Evolutionary conservation across 2,329 filamentous ascomycete genomes (phyloP).

Genomic region (Colletotrichum phormii): DNA sequence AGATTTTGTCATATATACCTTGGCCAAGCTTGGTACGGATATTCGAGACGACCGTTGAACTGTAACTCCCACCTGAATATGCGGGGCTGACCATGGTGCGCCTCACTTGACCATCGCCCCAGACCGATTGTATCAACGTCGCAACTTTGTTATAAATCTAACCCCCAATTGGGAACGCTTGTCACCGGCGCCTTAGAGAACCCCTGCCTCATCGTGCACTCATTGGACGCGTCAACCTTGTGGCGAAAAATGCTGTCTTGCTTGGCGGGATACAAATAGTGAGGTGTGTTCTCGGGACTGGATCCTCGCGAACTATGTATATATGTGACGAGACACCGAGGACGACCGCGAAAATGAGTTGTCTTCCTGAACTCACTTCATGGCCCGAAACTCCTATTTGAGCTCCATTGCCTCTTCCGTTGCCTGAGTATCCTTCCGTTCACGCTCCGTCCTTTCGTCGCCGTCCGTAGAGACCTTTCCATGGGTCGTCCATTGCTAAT

Average conservation of each 20-base stretch:
- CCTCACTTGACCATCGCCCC: background rate
- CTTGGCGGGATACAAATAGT: conserved; percentile 3
- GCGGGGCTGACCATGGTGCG: background rate
- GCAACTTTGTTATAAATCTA: background rate
- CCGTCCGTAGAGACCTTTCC: background rate
- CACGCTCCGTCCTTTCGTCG: background rate
- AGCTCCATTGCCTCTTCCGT: conserved; percentile 1
- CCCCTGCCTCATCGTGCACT: background rate
- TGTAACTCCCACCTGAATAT: background rate
- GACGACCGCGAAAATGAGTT: background rate
- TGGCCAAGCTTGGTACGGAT: background rate
- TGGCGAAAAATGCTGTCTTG: conserved; percentile 7
- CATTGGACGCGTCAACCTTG: conserved; percentile 18
- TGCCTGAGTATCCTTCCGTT: background rate
- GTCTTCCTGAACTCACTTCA: background rate
- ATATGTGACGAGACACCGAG: background rate
- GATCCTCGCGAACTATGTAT: conserved; percentile 19
- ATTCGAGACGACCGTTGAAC: background rate
- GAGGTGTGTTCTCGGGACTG: conserved; percentile 21
- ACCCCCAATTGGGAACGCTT: background rate
- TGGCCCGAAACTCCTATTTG: conserved; percentile 14
- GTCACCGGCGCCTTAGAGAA: background rate
- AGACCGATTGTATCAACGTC: background rate
- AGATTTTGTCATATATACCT: too few relatives aligned
- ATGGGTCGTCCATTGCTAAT: conserved; percentile 54